Percentiles rank a stretch among this genome's conserved stretches.
phyloP scores from a whole-genome alignment of 2,329 filamentous ascomycete genomes.

The Xylogone sp. region DNA sequence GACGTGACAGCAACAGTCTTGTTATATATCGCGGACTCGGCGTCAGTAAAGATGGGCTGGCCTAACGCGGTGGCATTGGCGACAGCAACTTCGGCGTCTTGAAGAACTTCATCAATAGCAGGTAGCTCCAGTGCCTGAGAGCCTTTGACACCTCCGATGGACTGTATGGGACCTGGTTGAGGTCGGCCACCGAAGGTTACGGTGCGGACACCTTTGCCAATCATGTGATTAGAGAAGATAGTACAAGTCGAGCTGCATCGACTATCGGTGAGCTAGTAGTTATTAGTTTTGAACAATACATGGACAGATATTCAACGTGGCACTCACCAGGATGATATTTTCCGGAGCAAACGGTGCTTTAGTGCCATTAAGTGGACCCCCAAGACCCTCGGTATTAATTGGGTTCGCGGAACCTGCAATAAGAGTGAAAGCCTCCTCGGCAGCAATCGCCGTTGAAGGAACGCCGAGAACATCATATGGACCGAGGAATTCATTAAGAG shows the following conservation, averaged over 20 bases:
- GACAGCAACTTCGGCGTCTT: too few species aligned
- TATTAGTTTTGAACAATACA: too few species aligned
- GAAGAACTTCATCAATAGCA: too few species aligned
- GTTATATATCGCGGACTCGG: not conserved
- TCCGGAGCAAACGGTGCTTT: constrained; percentile 32
- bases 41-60: not conserved
- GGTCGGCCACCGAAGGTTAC: constrained; percentile 48
- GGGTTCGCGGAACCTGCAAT: not conserved
- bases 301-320: too few species aligned
- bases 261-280: constrained; percentile 48
- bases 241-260: constrained; percentile 57
- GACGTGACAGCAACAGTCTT: not conserved
- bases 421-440: not conserved
- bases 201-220: constrained; percentile 49
- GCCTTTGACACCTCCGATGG: constrained; percentile 51
- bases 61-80: not conserved
- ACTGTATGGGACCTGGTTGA: constrained; percentile 45
- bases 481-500: constrained; percentile 28
- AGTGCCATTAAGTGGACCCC: not conserved
- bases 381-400: not conserved
- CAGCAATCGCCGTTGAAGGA: not conserved
- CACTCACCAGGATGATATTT: constrained; percentile 34
- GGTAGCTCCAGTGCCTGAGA: constrained; percentile 29
- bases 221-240: constrained; percentile 51
- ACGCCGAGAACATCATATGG: constrained; percentile 39